Evolutionary conservation across 805 yeast genomes (phyloP), one percentile per base, ranked within the genome.

Genomic region (Saccharomyces paradoxus): DNA sequence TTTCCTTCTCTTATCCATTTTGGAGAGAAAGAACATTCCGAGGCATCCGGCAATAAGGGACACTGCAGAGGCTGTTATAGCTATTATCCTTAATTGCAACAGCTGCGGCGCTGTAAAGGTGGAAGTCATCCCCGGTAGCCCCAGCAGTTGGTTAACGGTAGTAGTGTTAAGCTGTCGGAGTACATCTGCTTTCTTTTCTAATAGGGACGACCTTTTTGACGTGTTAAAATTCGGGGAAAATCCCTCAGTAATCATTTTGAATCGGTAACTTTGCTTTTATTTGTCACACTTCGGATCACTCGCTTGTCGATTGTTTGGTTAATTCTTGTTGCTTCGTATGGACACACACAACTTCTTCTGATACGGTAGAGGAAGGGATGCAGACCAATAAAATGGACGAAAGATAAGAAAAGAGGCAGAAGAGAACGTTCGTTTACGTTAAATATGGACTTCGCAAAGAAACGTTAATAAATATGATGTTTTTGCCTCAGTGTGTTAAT

Each of bases 1-100:
- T 41, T 79, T 62, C 52, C 82, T 74, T 57, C 81, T 71, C 2
- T 83, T 86, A 65, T 86, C 90, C 31, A 86, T 84, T 53, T 85
- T 81, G 2, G 75, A 70, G 54, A 83, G 76, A 55, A 78, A 70
- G 66, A 84, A 88, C 55, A 87, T 73, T 7, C 87, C 83, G 0
- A 76, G 59, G 4, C 84, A 60, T n/a, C 91, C 87, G 47, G 77
- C 68, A 2, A 76, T 50, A 0, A 84, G 69, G 17, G 87, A 81
- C 3, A 72, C 55, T 6, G 78, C 68, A 1, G 85, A 75, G 0
- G 86, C 70, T 0, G 78, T 62, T 7, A 83, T 76, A 1, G 84
- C 76, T 24, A 77, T 60, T 32, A 74, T 68, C 52, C 81, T 70
- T 46, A 73, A 49, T 22, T 56, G 60, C 27, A 53, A 21, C 9